Evolutionary conservation across 2,329 filamentous ascomycete species (phyloP), one percentile per base, ranked within the genome.

Genomic region (Penicillium digitatum): DNA sequence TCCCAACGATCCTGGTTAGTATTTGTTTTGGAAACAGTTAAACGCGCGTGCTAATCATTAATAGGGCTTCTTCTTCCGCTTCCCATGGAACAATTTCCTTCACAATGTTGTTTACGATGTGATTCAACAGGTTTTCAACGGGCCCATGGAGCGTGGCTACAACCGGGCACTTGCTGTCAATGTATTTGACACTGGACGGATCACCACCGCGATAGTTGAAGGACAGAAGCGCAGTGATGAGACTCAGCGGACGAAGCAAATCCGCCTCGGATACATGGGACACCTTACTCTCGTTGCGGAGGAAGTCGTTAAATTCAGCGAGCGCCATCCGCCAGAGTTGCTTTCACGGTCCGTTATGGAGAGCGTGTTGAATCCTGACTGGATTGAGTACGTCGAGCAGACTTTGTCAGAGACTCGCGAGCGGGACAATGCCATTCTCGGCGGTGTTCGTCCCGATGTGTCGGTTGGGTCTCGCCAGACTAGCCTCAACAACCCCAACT

Each of bases 31-130:
- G 8, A 29, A 10, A 27, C 40, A 26, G 43, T 8, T 14, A n/a
- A 34, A 48, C 61, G 39, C 50, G n/a, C 34, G 26, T 45, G 31
- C 34, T 55, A 37, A 59, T 27, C 32, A 26, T 31, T 29, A 55
- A 11, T 61, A 95, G 90, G 89, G 91, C 54, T 97, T 97, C 78
- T 99, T 99, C 77, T 99, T 99, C 79, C 86, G 88, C 56, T 99
- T 97, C 68, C 93, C 94, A 1, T 99, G 94, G 94, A 99, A 99
- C 75, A 99, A 99, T 73, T 99, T 99, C 70, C 82, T 99, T 42
- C 94, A 99, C 76, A 99, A 99, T 69, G 94, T 99, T 40, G 94
- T 99, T 45, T 99, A 99, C 71, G 94, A 99, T 72, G 92, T 99
- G 68, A 90, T 99, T 40, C 94, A 99, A 73, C 94, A 99, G 77